Conservation (phyloP, 495 filamentous ascomycete genomes). For the Parathielavia appendiculata region DNA sequence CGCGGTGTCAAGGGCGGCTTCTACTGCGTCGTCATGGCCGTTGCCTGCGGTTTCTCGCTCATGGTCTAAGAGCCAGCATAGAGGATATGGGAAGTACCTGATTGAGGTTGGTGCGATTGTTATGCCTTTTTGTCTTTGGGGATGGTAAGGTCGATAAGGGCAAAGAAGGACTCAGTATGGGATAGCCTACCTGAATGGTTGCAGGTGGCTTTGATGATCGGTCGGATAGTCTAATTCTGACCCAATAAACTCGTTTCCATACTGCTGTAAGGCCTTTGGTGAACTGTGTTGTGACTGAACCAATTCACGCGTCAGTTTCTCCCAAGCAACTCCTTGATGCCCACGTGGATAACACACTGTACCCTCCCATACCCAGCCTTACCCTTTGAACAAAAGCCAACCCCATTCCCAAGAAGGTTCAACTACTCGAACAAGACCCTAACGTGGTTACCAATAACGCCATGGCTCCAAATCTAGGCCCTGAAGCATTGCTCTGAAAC, state of each 20-base stretch:
- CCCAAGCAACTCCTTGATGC: too few relatives aligned
- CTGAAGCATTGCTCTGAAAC: not conserved
- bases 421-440: not conserved
- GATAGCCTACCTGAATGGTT: not conserved
- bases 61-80: not conserved
- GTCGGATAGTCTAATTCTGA: not conserved
- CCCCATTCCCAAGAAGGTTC: not conserved
- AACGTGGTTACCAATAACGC: not conserved
- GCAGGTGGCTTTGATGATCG: not conserved
- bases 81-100: not conserved
- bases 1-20: not conserved
- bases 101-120: too few relatives aligned
- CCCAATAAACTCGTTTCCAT: not conserved
- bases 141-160: not conserved
- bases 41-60: not conserved
- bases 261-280: not conserved
- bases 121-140: not conserved
- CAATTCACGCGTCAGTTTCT: too few relatives aligned
- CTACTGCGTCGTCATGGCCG: slow-evolving; percentile 12
- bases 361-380: too few relatives aligned
- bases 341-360: too few relatives aligned
- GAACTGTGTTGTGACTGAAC: not conserved
- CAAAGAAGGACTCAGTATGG: not conserved
- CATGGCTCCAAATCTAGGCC: not conserved
- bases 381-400: too few relatives aligned